Percentiles rank a stretch among this genome's conserved stretches.
These are phyloP conservation scores for Claviceps monticola DNA, from an alignment of 2,329 filamentous ascomycete species.

Conservation along the genomic window DNA sequence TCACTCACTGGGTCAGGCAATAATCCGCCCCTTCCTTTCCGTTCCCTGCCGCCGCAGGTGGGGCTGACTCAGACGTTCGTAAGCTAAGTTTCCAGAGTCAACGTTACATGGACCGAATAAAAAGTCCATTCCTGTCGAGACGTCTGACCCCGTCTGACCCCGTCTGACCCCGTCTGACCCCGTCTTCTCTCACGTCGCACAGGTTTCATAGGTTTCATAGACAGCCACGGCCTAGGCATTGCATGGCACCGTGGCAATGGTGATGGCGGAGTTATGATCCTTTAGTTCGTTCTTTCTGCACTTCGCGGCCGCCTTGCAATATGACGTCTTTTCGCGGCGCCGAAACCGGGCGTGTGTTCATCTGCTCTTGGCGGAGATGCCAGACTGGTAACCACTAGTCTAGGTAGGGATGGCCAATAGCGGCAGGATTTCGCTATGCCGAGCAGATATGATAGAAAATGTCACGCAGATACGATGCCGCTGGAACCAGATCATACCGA, in stretches of 20 bases:
- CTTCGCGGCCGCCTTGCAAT: neutral
- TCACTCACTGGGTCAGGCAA: too few species aligned
- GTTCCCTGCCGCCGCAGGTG: too few species aligned
- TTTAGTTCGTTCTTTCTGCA: neutral
- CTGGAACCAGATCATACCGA: neutral
- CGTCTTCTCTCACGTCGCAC: neutral
- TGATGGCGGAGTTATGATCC: too few species aligned
- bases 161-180: too few species aligned
- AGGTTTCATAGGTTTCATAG: too few species aligned
- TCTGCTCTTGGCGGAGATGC: neutral
- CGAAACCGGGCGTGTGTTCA: neutral
- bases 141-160: too few species aligned
- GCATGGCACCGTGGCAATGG: too few species aligned
- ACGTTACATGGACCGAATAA: conserved; percentile 7
- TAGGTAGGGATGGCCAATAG: neutral
- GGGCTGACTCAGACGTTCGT: too few species aligned
- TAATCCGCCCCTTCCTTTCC: too few species aligned
- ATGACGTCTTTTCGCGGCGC: neutral
- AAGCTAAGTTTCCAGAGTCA: conserved; percentile 2
- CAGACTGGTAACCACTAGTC: neutral
- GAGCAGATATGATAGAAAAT: neutral
- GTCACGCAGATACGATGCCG: neutral
- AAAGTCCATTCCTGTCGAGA: neutral
- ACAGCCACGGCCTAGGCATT: too few species aligned
- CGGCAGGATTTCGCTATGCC: neutral